Percentiles rank a stretch among this genome's conserved stretches.
These are phyloP conservation scores for Alternaria ventricosa DNA, from an alignment of 2,329 filamentous ascomycete genomes.

Conservation along the genomic window DNA sequence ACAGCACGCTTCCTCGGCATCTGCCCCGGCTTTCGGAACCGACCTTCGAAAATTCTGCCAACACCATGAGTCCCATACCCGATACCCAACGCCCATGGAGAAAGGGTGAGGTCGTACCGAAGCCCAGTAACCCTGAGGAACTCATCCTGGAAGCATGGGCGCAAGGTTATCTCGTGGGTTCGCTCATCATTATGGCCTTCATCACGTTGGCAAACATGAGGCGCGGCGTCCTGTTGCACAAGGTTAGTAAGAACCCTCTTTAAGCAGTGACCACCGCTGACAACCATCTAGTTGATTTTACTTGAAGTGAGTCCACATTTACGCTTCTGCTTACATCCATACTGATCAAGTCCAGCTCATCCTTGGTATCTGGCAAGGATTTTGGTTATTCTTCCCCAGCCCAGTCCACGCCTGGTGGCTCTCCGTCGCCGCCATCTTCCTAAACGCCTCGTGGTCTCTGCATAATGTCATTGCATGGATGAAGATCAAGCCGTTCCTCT, in stretches of 20 bases:
- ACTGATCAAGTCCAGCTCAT: constrained; percentile 52
- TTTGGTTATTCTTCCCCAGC: constrained; percentile 64
- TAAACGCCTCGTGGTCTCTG: constrained; percentile 68
- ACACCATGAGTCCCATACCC: constrained; percentile 27
- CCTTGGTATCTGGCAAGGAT: constrained; percentile 64
- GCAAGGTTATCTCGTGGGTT: constrained; percentile 50
- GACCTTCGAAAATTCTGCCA: constrained; percentile 22
- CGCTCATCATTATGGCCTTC: constrained; percentile 56
- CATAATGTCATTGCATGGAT: constrained; percentile 74
- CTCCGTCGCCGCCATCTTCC: constrained; percentile 64
- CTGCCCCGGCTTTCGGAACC: constrained; percentile 9
- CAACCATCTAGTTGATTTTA: constrained; percentile 51
- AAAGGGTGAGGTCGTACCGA: constrained; percentile 30
- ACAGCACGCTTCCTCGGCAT: constrained; percentile 27
- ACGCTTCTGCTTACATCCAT: not conserved
- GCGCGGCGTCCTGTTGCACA: constrained; percentile 55
- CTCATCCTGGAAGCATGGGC: constrained; percentile 51
- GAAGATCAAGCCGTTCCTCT: constrained; percentile 68
- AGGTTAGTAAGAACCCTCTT: constrained; percentile 35
- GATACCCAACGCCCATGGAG: constrained; percentile 10
- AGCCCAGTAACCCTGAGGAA: constrained; percentile 40
- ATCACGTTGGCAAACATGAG: constrained; percentile 59
- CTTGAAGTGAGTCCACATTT: constrained; percentile 37
- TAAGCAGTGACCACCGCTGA: constrained; percentile 18
- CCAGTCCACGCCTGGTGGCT: constrained; percentile 70